phyloP scores from a whole-genome alignment of 345 rosid species.

The Acer saccharum region DNA sequence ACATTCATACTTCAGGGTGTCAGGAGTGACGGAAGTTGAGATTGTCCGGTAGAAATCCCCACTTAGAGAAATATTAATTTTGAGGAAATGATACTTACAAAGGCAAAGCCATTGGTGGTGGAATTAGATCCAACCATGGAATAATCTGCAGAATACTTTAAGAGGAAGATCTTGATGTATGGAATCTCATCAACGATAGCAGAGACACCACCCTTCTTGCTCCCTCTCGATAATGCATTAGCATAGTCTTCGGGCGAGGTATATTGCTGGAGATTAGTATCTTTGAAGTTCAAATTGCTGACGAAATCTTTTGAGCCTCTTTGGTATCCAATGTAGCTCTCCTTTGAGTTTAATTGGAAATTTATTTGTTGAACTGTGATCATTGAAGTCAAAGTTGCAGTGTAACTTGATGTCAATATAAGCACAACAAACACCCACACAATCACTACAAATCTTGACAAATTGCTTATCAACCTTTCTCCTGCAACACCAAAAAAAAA shows the following conservation, averaged over 20 bases:
- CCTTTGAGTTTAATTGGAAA: conserved; percentile 13
- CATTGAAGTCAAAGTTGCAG: conserved; percentile 44
- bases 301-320: not conserved
- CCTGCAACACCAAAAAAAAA: not conserved
- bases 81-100: conserved; percentile 29
- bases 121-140: conserved; percentile 25
- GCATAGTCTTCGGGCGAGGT: conserved; percentile 11
- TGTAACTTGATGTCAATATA: conserved; percentile 40
- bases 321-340: conserved; percentile 25
- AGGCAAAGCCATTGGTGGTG: conserved; percentile 42
- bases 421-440: conserved; percentile 39
- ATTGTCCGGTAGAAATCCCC: no score
- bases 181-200: conserved; percentile 41
- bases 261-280: not conserved
- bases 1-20: no score
- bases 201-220: conserved; percentile 26
- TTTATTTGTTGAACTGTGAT: conserved; percentile 33
- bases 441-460: conserved; percentile 36
- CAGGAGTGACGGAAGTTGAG: no score
- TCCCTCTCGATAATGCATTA: conserved; percentile 18
- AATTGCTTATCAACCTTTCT: conserved; percentile 32
- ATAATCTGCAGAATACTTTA: conserved; percentile 19
- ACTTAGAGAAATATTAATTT: no score
- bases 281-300: not conserved
- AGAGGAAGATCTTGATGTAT: conserved; percentile 27